phyloP scores from a whole-genome alignment of 768 basidiomycete species.

The Tricholomella constricta region DNA sequence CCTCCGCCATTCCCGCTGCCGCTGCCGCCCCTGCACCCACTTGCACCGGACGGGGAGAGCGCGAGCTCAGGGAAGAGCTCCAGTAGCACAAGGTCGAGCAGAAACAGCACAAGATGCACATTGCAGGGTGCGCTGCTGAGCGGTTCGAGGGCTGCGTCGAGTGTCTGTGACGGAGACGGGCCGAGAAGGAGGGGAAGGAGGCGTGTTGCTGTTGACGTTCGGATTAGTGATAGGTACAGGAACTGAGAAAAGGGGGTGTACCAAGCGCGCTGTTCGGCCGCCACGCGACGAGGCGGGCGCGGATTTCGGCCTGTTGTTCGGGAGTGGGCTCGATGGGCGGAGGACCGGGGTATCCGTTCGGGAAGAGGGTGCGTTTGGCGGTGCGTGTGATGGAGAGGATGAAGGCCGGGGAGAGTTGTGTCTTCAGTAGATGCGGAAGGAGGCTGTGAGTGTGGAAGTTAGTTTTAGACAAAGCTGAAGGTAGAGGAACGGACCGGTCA shows the following conservation, averaged over 20 bases:
- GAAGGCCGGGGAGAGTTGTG: constrained; percentile 50
- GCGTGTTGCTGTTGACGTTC: constrained; percentile 30
- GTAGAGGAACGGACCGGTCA: constrained; percentile 47
- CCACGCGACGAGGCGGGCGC: constrained; percentile 43
- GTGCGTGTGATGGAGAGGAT: constrained; percentile 55
- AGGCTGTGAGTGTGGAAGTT: constrained; percentile 42
- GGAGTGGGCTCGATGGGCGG: constrained; percentile 71
- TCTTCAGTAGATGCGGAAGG: constrained; percentile 66
- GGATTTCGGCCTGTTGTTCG: constrained; percentile 71
- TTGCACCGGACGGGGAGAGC: constrained; percentile 1
- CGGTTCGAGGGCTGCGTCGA: constrained; percentile 60
- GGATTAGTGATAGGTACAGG: constrained; percentile 1
- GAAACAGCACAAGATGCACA: constrained; percentile 69
- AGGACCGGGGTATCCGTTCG: constrained; percentile 84
- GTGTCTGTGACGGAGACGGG: constrained; percentile 45
- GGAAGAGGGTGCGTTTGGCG: constrained; percentile 77
- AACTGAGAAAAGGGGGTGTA: constrained; percentile 20
- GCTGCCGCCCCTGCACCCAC: not conserved
- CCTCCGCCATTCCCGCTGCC: not conserved
- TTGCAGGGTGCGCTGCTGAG: constrained; percentile 72
- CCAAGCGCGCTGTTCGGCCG: constrained; percentile 37
- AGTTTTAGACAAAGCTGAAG: not conserved
- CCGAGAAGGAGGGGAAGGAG: constrained; percentile 58
- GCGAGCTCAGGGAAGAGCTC: constrained; percentile 79
- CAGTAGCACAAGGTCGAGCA: constrained; percentile 74